Evolutionary conservation across 768 basidiomycete genomes (phyloP).

Genomic region (Amanita muscaria): DNA sequence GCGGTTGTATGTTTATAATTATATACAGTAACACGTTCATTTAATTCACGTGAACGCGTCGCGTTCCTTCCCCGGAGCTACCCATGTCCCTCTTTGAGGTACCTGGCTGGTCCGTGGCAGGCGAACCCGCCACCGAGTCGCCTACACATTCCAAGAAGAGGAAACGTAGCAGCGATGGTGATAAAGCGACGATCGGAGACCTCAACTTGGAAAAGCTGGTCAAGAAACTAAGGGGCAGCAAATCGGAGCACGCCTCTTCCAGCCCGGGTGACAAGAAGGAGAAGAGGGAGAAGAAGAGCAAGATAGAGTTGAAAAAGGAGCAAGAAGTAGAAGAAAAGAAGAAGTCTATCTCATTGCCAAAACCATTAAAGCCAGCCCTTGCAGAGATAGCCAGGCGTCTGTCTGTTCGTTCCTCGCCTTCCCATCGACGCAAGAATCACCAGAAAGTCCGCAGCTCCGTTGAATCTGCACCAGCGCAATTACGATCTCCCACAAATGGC

Average conservation of each 20-base stretch:
- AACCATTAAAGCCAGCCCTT: conserved; percentile 13
- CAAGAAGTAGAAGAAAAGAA: conserved; percentile 14
- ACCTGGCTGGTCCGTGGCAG: conserved; percentile 57
- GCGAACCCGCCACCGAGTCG: conserved; percentile 30
- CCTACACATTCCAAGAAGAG: conserved; percentile 41
- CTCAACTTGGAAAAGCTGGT: conserved; percentile 57
- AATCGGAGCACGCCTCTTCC: conserved; percentile 14
- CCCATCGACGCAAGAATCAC: conserved; percentile 11
- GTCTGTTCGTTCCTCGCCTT: conserved; percentile 7
- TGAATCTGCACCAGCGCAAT: conserved; percentile 7
- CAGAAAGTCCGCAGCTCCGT: conserved; percentile 10
- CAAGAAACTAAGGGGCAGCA: conserved; percentile 30
- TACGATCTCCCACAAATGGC: conserved; percentile 6
- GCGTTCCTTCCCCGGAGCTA: conserved; percentile 28
- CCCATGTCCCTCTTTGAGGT: conserved; percentile 44
- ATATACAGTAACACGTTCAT: too few species aligned
- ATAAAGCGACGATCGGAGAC: conserved; percentile 28
- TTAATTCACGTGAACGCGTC: neutral
- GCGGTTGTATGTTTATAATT: too few species aligned
- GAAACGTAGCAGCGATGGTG: conserved; percentile 34
- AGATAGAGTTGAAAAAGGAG: conserved; percentile 10
- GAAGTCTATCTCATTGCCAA: conserved; percentile 15
- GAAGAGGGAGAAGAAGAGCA: conserved; percentile 18
- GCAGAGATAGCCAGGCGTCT: conserved; percentile 6
- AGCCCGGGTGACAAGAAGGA: conserved; percentile 9